Percentiles rank a stretch among this genome's conserved stretches.
Evolutionary conservation across 371 early-diverging fungal genomes (phyloP).

Genomic region (Catenaria anguillulae): DNA sequence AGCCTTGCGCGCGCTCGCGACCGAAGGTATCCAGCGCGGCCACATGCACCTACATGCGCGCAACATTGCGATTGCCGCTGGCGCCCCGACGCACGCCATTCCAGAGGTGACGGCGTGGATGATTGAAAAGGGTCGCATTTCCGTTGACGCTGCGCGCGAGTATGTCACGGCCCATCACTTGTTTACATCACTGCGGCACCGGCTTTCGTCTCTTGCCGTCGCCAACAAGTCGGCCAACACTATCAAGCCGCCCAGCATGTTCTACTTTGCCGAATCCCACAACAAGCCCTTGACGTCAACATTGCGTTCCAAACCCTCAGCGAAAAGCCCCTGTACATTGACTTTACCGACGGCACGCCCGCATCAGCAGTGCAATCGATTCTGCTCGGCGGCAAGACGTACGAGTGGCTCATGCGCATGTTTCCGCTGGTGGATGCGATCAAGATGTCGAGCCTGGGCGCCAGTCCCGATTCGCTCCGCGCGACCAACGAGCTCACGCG

Average conservation of each 20-base stretch:
- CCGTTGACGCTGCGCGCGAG: constrained; percentile 32
- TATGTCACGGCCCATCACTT: constrained; percentile 33
- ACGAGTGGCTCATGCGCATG: constrained; percentile 23
- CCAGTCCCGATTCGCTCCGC: constrained; percentile 10
- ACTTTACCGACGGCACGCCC: constrained; percentile 8
- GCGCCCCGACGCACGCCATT: constrained; percentile 43
- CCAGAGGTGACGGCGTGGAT: constrained; percentile 42
- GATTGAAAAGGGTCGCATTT: constrained; percentile 43
- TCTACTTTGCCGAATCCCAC: no score
- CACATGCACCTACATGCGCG: constrained; percentile 48
- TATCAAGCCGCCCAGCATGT: constrained; percentile 23
- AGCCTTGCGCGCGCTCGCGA: constrained; percentile 46
- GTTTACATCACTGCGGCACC: constrained; percentile 13
- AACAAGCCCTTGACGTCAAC: constrained; percentile 29
- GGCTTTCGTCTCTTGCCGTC: no score
- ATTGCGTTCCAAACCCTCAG: constrained; percentile 32
- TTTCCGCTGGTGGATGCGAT: constrained; percentile 20
- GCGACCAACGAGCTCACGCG: constrained; percentile 18
- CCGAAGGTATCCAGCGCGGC: constrained; percentile 54
- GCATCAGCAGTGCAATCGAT: neutral
- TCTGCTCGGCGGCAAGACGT: constrained; percentile 27
- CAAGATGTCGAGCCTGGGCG: no score
- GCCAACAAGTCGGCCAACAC: neutral
- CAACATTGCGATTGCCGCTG: constrained; percentile 53
- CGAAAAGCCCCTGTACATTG: constrained; percentile 21